These are phyloP conservation scores for Ascoidea asiatica DNA, from an alignment of 805 yeast species.

Conservation along the genomic window DNA sequence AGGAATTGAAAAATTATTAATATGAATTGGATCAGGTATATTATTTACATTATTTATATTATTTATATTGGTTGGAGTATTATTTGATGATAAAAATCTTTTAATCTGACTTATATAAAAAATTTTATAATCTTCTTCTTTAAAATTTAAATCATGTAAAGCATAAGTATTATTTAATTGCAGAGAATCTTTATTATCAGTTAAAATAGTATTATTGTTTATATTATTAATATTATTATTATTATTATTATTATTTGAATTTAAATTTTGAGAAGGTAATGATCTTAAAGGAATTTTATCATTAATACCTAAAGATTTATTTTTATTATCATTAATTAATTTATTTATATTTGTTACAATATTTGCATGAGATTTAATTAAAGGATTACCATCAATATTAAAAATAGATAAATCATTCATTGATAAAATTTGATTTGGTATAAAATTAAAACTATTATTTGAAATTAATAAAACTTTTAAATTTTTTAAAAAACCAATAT, in stretches of 20 bases:
- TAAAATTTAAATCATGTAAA: no score
- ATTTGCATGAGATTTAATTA: background rate
- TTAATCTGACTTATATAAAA: background rate
- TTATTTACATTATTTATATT: background rate
- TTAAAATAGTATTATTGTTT: no score
- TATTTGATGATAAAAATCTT: background rate
- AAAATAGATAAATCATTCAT: slow-evolving; percentile 47
- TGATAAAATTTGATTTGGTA: slow-evolving; percentile 53
- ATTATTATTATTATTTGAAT: no score
- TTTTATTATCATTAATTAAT: background rate
- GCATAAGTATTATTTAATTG: background rate
- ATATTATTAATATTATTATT: no score
- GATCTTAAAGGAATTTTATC: no score
- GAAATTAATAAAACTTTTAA: slow-evolving; percentile 58
- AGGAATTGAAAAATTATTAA: background rate
- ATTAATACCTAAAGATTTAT: background rate
- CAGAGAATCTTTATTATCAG: no score
- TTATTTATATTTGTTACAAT: background rate
- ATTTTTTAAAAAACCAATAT: slow-evolving; percentile 39
- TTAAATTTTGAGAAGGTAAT: no score
- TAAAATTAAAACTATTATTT: slow-evolving; percentile 53
- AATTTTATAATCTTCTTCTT: background rate
- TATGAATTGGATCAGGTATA: background rate
- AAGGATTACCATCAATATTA: slow-evolving; percentile 28
- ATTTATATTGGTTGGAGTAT: no score